phyloP scores from a whole-genome alignment of 1,284 basidiomycete species.

The Kalmanozyma brasiliensis region DNA sequence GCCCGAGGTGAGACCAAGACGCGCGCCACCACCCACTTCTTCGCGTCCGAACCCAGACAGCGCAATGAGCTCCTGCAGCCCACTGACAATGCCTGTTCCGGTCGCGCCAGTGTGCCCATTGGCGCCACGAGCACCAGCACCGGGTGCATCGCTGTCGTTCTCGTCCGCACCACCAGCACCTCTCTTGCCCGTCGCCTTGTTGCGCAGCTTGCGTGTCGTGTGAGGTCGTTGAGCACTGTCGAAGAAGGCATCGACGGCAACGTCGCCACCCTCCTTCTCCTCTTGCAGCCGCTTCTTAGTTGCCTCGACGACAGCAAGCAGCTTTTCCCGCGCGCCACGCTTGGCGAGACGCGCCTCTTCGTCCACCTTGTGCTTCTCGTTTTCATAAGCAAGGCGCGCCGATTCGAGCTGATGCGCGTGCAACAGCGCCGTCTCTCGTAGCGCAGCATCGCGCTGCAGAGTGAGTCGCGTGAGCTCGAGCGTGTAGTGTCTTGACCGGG shows the following conservation, averaged over 20 bases:
- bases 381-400: slow-evolving; percentile 51
- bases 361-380: slow-evolving; percentile 59
- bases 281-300: slow-evolving; percentile 61
- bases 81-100: slow-evolving; percentile 34
- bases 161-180: slow-evolving; percentile 22
- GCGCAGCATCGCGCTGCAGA: slow-evolving; percentile 54
- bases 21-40: slow-evolving; percentile 28
- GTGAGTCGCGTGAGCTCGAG: slow-evolving; percentile 57
- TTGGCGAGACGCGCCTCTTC: slow-evolving; percentile 63
- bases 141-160: slow-evolving; percentile 35
- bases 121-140: slow-evolving; percentile 13
- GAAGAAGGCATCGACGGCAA: slow-evolving; percentile 57
- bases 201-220: slow-evolving; percentile 65
- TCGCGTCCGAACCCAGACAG: slow-evolving; percentile 50
- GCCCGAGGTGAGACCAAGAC: slow-evolving; percentile 28
- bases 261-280: slow-evolving; percentile 65
- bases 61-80: slow-evolving; percentile 50
- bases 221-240: slow-evolving; percentile 61
- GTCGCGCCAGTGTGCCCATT: slow-evolving; percentile 14
- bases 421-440: slow-evolving; percentile 58
- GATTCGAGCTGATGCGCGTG: slow-evolving; percentile 63
- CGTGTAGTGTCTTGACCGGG: slow-evolving; percentile 57
- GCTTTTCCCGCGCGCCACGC: slow-evolving; percentile 60
- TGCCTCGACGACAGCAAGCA: slow-evolving; percentile 63
- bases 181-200: slow-evolving; percentile 52